Evolutionary conservation across 1,284 basidiomycete species (phyloP), one percentile per base, ranked within the genome.

Genomic region (Rhizopogon parksii): DNA sequence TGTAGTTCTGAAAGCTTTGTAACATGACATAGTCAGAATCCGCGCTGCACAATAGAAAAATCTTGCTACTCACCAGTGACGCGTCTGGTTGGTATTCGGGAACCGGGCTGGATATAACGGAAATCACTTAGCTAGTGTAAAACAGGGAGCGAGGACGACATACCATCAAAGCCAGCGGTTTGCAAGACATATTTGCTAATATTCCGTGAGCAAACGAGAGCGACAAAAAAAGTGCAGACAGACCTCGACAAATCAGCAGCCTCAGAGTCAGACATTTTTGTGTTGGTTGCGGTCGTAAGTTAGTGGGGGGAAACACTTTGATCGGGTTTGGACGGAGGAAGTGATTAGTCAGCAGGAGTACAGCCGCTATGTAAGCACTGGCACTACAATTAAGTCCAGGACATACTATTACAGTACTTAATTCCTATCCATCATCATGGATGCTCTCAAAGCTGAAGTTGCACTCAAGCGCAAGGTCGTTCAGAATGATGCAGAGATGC

Each of bases 81-180:
- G 84, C 50, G 91, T 94, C 76, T 95, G 93, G 78, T 97, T 97
- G 61, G 83, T 82, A 73, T 98, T 95, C 53, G 94, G 95, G 79
- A 96, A 96, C 59, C 93, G 90, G 65, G 91, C 91, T 86, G 60
- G 39, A 57, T 53, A 34, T 30, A 61, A 38, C 30, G 25, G 40
- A 35, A 34, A 15, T 6, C 19, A 35, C 15, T 35, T 17, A 46
- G 19, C 14, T 24, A 19, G 14, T 27, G 40, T n/a, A 40, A 27
- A 19, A 42, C 37, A 30, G 40, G 43, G 42, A 39, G 21, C 9
- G 36, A n/a, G 15, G 25, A 38, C 36, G 36, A 68, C 79, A 62
- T 53, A 87, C 88, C 86, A 68, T 93, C 91, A 63, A 94, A 93
- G 55, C 83, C 83, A 57, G 87, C 91, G 48, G 91, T 94, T 70